phyloP scores from a whole-genome alignment of 208 protist species.

The Trypanosoma melophagium region DNA sequence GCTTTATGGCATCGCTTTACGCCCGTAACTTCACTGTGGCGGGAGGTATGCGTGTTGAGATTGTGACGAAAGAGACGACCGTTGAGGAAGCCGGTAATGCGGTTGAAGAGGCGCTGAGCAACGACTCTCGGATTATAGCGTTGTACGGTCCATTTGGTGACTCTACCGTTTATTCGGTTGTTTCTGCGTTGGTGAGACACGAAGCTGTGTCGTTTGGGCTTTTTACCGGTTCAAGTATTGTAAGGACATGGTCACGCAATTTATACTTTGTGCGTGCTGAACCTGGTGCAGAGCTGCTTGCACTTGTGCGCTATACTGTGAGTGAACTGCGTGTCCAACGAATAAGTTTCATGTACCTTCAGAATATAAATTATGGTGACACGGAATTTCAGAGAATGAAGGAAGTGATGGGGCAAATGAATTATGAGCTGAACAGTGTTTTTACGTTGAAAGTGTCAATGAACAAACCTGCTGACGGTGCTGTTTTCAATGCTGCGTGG shows the following conservation, averaged over 20 bases:
- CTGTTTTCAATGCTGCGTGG: constrained; percentile 10
- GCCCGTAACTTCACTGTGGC: constrained; percentile 9
- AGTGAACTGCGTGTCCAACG: constrained; percentile 7
- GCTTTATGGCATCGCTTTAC: background rate
- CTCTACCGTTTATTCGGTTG: background rate
- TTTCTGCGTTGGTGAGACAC: background rate
- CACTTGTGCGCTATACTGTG: constrained; percentile 25
- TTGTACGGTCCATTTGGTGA: constrained; percentile 35
- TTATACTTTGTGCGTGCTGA: constrained; percentile 49
- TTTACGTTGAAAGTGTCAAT: constrained; percentile 18
- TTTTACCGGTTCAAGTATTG: constrained; percentile 35
- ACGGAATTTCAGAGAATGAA: constrained; percentile 36
- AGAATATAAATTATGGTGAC: constrained; percentile 27
- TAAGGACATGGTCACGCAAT: constrained; percentile 38
- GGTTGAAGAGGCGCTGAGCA: constrained; percentile 4
- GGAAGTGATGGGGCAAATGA: constrained; percentile 23
- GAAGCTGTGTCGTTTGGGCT: constrained; percentile 22
- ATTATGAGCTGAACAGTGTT: constrained; percentile 19
- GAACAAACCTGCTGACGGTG: constrained; percentile 3
- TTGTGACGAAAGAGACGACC: background rate
- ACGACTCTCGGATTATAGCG: constrained; percentile 26
- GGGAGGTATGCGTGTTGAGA: constrained; percentile 1
- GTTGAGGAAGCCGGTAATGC: too few species aligned
- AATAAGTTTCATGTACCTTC: constrained; percentile 54
- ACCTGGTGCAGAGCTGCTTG: constrained; percentile 19